phyloP scores from a whole-genome alignment of 1,139 yeast genomes.

The Spencermartinsiella ligniputridi region DNA sequence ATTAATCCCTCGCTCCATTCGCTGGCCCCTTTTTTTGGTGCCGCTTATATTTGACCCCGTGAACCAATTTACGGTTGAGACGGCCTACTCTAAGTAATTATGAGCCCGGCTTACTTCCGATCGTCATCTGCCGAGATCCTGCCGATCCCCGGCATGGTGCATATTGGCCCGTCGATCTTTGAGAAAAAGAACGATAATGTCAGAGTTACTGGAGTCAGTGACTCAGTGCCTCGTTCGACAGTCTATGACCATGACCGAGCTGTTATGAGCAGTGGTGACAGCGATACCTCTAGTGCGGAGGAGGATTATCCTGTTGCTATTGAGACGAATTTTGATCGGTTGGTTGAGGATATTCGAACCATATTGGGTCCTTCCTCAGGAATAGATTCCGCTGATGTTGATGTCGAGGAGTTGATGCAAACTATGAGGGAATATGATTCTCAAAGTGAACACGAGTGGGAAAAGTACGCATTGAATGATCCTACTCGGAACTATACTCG shows the following conservation, averaged over 20 bases:
- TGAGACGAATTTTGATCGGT: conserved; percentile 26
- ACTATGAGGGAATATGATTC: conserved; percentile 50
- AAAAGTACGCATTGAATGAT: conserved; percentile 54
- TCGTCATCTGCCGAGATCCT: not conserved
- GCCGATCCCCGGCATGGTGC: not conserved
- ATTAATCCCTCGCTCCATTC: not conserved
- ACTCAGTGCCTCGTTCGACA: too few species aligned
- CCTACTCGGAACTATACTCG: conserved; percentile 41
- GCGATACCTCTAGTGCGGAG: not conserved
- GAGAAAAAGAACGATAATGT: too few species aligned
- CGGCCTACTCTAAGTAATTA: not conserved
- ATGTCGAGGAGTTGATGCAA: conserved; percentile 44
- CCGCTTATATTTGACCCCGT: not conserved
- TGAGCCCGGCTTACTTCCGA: not conserved
- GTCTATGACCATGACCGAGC: not conserved
- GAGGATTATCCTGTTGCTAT: not conserved
- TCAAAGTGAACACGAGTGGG: conserved; percentile 51
- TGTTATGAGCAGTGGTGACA: not conserved
- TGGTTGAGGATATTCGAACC: conserved; percentile 32
- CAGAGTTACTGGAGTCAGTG: not conserved
- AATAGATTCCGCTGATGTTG: conserved; percentile 47
- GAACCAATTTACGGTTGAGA: not conserved
- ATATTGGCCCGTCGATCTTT: not conserved
- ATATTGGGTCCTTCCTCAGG: conserved; percentile 39
- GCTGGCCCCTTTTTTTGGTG: not conserved